Conservation (phyloP, 495 filamentous ascomycete genomes). For the Aspergillus ellipticus region DNA sequence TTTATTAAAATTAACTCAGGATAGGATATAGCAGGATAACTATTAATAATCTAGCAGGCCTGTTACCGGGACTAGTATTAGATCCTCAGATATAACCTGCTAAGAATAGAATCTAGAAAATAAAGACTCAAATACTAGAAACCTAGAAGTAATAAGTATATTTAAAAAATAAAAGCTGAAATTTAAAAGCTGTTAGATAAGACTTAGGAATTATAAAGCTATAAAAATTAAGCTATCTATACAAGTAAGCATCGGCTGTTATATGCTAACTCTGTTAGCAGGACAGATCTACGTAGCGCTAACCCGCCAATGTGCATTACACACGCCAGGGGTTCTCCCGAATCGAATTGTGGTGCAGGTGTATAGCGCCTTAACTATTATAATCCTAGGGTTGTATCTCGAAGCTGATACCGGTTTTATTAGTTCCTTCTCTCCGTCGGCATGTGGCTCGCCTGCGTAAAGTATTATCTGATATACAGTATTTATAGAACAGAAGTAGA, state of each 20-base stretch:
- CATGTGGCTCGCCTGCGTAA: slow-evolving; percentile 62
- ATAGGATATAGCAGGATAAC: not conserved
- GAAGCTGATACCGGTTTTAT: slow-evolving; percentile 9
- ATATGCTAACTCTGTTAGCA: too few relatives aligned
- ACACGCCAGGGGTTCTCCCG: too few relatives aligned
- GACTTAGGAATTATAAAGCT: too few relatives aligned
- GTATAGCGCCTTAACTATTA: not conserved
- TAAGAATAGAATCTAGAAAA: not conserved
- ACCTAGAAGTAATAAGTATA: too few relatives aligned
- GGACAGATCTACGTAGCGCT: not conserved
- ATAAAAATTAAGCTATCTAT: not conserved
- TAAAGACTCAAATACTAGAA: too few relatives aligned
- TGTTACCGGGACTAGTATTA: not conserved
- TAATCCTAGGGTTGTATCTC: not conserved
- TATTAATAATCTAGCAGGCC: too few relatives aligned
- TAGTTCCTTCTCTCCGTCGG: slow-evolving; percentile 57
- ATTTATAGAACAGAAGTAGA: slow-evolving; percentile 49
- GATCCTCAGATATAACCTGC: not conserved
- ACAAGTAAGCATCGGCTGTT: not conserved
- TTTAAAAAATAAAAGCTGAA: too few relatives aligned
- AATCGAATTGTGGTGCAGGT: slow-evolving; percentile 29
- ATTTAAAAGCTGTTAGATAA: not conserved
- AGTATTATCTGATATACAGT: slow-evolving; percentile 59
- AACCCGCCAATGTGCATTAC: too few relatives aligned
- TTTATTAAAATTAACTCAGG: not conserved